Evolutionary conservation across 441 rosid species (phyloP).

Genomic region (Manihot esculenta): DNA sequence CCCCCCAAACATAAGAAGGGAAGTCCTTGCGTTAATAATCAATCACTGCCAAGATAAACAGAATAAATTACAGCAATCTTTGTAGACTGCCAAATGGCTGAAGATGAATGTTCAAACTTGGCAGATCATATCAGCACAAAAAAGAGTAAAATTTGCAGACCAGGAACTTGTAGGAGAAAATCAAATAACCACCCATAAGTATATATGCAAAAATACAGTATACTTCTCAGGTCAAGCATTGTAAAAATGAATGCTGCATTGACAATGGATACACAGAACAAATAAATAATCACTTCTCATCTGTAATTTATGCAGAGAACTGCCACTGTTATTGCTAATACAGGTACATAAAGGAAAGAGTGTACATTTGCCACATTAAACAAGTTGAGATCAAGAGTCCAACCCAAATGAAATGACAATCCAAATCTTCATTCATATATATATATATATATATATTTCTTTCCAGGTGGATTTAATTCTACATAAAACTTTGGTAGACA

Average conservation of each 20-base stretch:
- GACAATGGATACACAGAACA: slow-evolving; percentile 1
- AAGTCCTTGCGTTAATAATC: no score
- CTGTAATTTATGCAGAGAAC: background rate
- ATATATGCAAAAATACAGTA: background rate
- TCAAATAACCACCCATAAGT: background rate
- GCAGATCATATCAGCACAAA: background rate
- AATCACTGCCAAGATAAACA: no score
- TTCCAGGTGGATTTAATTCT: background rate
- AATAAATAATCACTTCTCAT: background rate
- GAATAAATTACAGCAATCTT: no score
- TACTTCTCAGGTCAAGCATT: background rate
- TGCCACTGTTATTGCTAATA: background rate
- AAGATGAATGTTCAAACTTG: background rate
- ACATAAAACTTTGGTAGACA: background rate
- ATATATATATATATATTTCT: background rate
- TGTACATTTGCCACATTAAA: background rate
- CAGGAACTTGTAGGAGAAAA: background rate
- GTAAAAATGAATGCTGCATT: background rate
- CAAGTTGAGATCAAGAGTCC: background rate
- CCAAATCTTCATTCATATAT: no score
- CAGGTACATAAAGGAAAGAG: background rate
- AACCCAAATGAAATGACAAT: background rate
- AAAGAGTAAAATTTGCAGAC: background rate
- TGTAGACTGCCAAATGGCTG: no score
- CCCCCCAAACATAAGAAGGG: no score